Evolutionary conservation across 1,284 basidiomycete species (phyloP), one percentile per base, ranked within the genome.

Genomic region (Omphalotus olearius): DNA sequence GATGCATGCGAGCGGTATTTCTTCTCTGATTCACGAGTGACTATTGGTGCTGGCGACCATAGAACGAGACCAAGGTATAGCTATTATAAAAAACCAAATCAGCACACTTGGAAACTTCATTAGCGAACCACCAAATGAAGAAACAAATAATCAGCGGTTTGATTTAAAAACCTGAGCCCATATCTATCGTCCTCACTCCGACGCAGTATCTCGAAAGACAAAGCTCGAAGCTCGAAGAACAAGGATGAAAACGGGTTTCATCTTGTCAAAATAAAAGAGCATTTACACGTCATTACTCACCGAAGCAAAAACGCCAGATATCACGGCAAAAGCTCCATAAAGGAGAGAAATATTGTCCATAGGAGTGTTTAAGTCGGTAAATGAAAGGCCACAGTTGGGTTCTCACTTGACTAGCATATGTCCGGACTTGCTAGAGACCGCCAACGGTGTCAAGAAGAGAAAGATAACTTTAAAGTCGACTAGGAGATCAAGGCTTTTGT

Each of bases 171-270:
- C 54, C 54, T 47, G 73, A 73, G 77, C 79, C 82, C 72, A 63
- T 54, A 47, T 55, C 58, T 72, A 54, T 89, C 88, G 82, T 87
- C 87, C 58, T 77, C 67, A 74, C 70, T 70, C 65, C 71, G 73
- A 79, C 86, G 85, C 78, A 62, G 28, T 67, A 64, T 56, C 69
- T 60, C 54, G 46, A 59, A 60, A 64, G 65, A 67, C 55, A 65
- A n/a, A 23, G 74, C 87, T 83, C 82, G 69, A 62, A 64, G 72
- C 82, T 91, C 87, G 73, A 85, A 89, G 87, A 90, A 91, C 87
- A 91, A 91, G 88, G 87, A 91, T 91, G 88, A 88, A 79, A 67
- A 44, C 53, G 71, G 73, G 75, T 66, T 60, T 88, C 87, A 88
- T 89, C 87, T 69, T 66, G 54, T 33, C 30, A 38, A 48, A 53